Evolutionary conservation across 805 yeast genomes (phyloP), one percentile per base, ranked within the genome.

Genomic region (Candida maesae): DNA sequence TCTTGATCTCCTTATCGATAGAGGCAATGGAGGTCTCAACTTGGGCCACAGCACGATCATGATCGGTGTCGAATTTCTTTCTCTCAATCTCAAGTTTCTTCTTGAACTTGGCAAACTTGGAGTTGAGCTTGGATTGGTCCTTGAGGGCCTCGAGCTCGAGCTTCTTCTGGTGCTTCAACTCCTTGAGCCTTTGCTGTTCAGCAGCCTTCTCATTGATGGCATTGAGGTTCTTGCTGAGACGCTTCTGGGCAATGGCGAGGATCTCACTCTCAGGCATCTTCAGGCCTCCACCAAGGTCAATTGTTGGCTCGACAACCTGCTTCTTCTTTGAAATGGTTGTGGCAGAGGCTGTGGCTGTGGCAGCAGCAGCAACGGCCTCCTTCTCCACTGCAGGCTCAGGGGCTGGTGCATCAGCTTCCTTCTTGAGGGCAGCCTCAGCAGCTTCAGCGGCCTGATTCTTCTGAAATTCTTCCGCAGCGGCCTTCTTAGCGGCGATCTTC

Each of bases 201-300:
- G 50, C 36, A 11, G 59, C 54, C 42, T 55, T 53, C 13, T 39
- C 36, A 21, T 57, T 49, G 35, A 57, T 54, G 7, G 44, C 41
- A 1, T 37, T 42, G 17, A 57, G 26, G 31, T 51, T 44, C 35
- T 48, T 49, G 17, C 51, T 36, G 25, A 57, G 42, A 40, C 44
- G 53, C 30, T 45, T 47, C 42, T 39, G 50, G 3, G 61, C 61
- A 39, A 57, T 57, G 8, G 49, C 54, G 16, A 53, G 45, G 21
- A 57, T 48, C 6, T 46, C 46, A 29, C 56, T 50, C 46, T 55
- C 55, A 9, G 55, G 49, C 47, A 57, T 39, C 42, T 55, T 56
- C 35, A 57, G 42, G 9, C 61, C 61, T 34, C 56, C 59, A 31
- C 61, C 61, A 2, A 57, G 41, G 29, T 57, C 59, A 29, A 57